A percentile compares a stretch with the other conserved stretches of the same genome.
Evolutionary conservation across 2,329 filamentous ascomycete species (phyloP).

Genomic region (Cercospora berteroae): DNA sequence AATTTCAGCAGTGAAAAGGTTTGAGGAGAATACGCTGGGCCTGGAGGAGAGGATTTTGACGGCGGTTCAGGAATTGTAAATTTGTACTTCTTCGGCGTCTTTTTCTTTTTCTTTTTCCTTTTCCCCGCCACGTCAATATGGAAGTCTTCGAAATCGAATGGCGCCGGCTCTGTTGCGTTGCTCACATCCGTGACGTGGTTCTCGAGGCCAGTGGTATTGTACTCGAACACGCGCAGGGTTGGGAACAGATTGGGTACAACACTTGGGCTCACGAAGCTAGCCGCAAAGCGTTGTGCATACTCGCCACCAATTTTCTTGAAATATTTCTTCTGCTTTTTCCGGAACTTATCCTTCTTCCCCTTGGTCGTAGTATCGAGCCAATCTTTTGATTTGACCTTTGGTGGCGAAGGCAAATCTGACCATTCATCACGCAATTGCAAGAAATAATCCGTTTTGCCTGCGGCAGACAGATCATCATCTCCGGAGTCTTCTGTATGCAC

Average conservation of each 20-base stretch:
- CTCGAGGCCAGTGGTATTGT: constrained; percentile 81
- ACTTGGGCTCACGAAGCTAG: constrained; percentile 79
- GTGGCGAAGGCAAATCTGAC: constrained; percentile 66
- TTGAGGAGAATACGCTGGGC: constrained; percentile 87
- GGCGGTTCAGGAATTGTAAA: constrained; percentile 66
- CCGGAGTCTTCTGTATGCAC: constrained; percentile 15
- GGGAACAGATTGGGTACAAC: constrained; percentile 92
- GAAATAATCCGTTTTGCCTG: constrained; percentile 76
- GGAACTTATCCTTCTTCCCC: constrained; percentile 44
- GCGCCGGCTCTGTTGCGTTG: constrained; percentile 22
- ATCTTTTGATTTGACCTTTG: constrained; percentile 28
- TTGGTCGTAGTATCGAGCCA: constrained; percentile 29
- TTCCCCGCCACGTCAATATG: constrained; percentile 41
- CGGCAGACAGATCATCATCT: constrained; percentile 55
- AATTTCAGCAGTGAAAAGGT: constrained; percentile 75
- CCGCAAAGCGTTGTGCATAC: constrained; percentile 80
- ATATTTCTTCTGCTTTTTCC: constrained; percentile 56
- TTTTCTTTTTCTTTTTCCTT: constrained; percentile 54
- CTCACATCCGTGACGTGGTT: not conserved
- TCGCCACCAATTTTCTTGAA: constrained; percentile 70
- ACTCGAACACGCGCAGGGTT: constrained; percentile 76
- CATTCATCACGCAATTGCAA: constrained; percentile 74
- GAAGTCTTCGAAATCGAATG: constrained; percentile 22
- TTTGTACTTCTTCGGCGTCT: constrained; percentile 52
- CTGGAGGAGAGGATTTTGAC: constrained; percentile 68